A percentile compares a stretch with the other conserved stretches of the same genome.
phyloP scores from a whole-genome alignment of 108 stramenopile species.

The Schizochytrium sp. region DNA sequence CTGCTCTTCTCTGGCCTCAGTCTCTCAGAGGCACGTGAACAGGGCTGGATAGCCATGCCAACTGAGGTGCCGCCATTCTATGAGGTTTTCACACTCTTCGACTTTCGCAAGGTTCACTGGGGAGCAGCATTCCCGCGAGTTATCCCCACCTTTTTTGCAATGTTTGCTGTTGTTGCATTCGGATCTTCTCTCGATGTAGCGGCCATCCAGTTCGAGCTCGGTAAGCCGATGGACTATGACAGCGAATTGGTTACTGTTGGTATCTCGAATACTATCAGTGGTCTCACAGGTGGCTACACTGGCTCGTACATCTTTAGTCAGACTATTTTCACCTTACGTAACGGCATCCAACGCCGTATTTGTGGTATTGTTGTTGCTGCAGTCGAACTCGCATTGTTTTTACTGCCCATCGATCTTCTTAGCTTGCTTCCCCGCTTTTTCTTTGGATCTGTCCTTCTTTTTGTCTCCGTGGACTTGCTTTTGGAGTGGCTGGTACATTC shows the following conservation, averaged over 20 bases:
- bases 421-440: constrained; percentile 90
- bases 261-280: constrained; percentile 89
- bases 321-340: constrained; percentile 93
- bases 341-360: constrained; percentile 83
- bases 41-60: not conserved
- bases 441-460: constrained; percentile 89
- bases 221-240: constrained; percentile 91
- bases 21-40: constrained; percentile 23
- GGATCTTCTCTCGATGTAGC: constrained; percentile 94
- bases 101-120: constrained; percentile 75
- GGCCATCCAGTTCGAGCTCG: constrained; percentile 96
- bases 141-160: constrained; percentile 79
- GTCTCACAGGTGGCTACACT: constrained; percentile 90
- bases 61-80: constrained; percentile 55
- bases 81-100: constrained; percentile 64
- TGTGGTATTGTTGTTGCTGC: constrained; percentile 83
- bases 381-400: constrained; percentile 77
- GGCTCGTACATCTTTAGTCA: constrained; percentile 96
- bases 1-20: constrained; percentile 44
- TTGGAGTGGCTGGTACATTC: constrained; percentile 93
- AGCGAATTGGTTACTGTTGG: constrained; percentile 89
- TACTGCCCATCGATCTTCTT: constrained; percentile 84
- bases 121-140: constrained; percentile 75
- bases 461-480: constrained; percentile 92
- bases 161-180: constrained; percentile 95